Evolutionary conservation across 2,329 filamentous ascomycete genomes (phyloP).

Genomic region (Anthostomella pinea): DNA sequence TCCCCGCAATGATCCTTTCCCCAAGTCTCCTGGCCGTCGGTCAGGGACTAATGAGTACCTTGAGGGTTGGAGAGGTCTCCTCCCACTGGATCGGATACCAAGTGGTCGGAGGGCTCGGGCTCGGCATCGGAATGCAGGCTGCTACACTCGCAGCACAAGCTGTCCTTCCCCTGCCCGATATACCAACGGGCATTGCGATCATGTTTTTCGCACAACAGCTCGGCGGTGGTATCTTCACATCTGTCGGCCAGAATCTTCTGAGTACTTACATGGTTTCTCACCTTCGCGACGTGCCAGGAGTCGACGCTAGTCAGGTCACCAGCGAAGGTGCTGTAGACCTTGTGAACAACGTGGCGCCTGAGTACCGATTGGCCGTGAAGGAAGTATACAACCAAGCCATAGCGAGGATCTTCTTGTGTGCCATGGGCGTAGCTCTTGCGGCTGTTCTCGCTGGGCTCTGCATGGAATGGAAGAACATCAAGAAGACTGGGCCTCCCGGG

Average conservation of each 20-base stretch:
- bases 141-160: slow-evolving; percentile 51
- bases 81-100: slow-evolving; percentile 60
- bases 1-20: slow-evolving; percentile 52
- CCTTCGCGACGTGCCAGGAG: slow-evolving; percentile 29
- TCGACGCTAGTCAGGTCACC: slow-evolving; percentile 34
- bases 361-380: slow-evolving; percentile 47
- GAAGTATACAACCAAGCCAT: slow-evolving; percentile 56
- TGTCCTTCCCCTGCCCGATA: slow-evolving; percentile 40
- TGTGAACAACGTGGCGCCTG: slow-evolving; percentile 42
- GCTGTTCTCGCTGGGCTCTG: slow-evolving; percentile 49
- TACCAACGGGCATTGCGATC: slow-evolving; percentile 42
- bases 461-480: slow-evolving; percentile 60
- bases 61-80: slow-evolving; percentile 44
- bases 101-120: slow-evolving; percentile 55
- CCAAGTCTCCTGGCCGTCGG: slow-evolving; percentile 50
- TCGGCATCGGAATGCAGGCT: slow-evolving; percentile 59
- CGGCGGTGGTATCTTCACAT: slow-evolving; percentile 45
- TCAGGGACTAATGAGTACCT: slow-evolving; percentile 56
- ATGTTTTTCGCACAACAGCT: slow-evolving; percentile 47
- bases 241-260: slow-evolving; percentile 42
- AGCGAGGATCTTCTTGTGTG: slow-evolving; percentile 53
- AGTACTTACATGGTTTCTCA: slow-evolving; percentile 33
- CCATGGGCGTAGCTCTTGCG: slow-evolving; percentile 47
- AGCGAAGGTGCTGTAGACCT: slow-evolving; percentile 48
- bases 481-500: slow-evolving; percentile 35